A percentile compares a stretch with the other conserved stretches of the same genome.
phyloP scores from a whole-genome alignment of 164 flowering plant species.

The Echeveria elegans region DNA sequence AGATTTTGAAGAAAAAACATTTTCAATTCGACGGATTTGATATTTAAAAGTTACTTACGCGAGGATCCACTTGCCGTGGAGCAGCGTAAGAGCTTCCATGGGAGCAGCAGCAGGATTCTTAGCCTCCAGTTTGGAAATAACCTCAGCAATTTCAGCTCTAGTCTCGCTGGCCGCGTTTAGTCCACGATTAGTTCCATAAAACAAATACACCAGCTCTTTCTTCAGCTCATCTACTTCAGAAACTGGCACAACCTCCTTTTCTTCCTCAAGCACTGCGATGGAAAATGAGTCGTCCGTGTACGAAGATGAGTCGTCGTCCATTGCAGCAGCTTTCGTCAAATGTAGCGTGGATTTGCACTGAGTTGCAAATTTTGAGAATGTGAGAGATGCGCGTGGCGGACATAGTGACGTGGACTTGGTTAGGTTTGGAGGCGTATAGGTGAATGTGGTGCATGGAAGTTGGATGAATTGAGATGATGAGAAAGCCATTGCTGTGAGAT shows the following conservation, averaged over 20 bases:
- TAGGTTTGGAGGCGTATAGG: not conserved
- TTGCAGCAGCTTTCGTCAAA: not conserved
- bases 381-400: not conserved
- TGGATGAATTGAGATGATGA: slow-evolving; percentile 5
- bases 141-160: slow-evolving; percentile 1
- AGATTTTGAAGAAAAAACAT: not conserved
- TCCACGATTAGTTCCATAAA: not conserved
- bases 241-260: not conserved
- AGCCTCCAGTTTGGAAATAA: not conserved
- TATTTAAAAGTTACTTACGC: not conserved
- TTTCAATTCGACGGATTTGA: not conserved
- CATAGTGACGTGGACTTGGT: not conserved
- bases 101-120: not conserved
- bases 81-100: not conserved
- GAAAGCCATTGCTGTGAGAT: not conserved
- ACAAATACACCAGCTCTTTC: not conserved
- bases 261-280: not conserved
- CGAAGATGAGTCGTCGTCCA: not conserved
- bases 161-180: not conserved
- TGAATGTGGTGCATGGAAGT: not conserved
- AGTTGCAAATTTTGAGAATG: not conserved
- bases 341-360: not conserved
- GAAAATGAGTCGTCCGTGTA: not conserved
- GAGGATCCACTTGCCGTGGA: not conserved
- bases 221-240: not conserved